A percentile compares a stretch with the other conserved stretches of the same genome.
Conservation (phyloP, 495 filamentous ascomycete genomes). For the Talaromyces proteolyticus region DNA sequence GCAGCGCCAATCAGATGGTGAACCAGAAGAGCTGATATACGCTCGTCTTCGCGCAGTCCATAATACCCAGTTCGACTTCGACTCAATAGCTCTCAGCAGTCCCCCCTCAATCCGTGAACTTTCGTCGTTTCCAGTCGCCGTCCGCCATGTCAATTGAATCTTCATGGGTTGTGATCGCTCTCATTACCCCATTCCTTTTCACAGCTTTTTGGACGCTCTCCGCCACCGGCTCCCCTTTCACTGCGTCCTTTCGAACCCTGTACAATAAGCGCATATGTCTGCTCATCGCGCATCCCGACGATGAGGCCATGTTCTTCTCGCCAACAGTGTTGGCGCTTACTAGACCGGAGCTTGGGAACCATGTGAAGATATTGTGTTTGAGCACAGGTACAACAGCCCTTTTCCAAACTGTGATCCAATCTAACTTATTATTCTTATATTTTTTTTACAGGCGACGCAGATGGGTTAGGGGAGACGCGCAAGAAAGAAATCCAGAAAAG, state of each 20-base stretch:
- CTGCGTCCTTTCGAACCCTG: constrained; percentile 61
- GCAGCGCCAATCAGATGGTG: neutral
- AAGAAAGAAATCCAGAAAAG: constrained; percentile 78
- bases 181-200: constrained; percentile 28
- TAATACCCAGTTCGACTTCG: neutral
- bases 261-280: constrained; percentile 78
- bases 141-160: constrained; percentile 5
- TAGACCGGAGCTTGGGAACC: constrained; percentile 68
- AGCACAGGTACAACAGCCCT: constrained; percentile 57
- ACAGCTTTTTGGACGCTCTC: constrained; percentile 40
- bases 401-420: neutral
- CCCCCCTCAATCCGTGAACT: neutral
- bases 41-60: neutral
- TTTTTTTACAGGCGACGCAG: constrained; percentile 60
- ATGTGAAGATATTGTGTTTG: constrained; percentile 88
- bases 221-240: constrained; percentile 56
- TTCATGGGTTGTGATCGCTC: constrained; percentile 22
- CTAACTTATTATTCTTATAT: constrained; percentile 1
- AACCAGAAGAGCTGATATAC: neutral
- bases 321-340: constrained; percentile 80
- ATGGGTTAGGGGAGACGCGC: constrained; percentile 75
- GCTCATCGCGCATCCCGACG: constrained; percentile 94
- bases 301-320: constrained; percentile 99
- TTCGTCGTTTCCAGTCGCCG: neutral
- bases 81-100: neutral